Evolutionary conservation across 352 stramenopile species (phyloP).

Genomic region (Blastocystis hominis): DNA sequence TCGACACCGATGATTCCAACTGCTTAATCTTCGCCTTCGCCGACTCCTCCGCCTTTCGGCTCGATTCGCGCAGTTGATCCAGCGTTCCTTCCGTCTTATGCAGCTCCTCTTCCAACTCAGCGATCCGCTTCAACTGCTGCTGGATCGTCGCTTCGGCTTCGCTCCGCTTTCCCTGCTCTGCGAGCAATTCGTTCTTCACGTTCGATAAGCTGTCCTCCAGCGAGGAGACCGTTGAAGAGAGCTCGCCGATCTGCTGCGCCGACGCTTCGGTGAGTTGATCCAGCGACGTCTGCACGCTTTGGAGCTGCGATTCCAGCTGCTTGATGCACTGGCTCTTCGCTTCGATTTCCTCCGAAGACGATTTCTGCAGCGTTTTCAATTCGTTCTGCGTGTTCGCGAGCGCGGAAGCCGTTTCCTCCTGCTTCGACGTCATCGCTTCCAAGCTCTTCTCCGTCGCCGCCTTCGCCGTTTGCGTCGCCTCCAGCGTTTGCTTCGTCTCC

Average conservation of each 20-base stretch:
- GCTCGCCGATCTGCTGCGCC: not conserved
- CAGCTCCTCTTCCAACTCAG: not conserved
- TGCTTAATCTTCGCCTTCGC: not conserved
- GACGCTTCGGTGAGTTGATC: constrained; percentile 17
- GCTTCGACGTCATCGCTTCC: not conserved
- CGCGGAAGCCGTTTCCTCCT: not conserved
- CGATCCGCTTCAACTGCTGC: not conserved
- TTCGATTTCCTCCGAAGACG: not conserved
- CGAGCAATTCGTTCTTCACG: not conserved
- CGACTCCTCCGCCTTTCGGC: not conserved
- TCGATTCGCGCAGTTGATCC: not conserved
- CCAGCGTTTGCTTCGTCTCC: not conserved
- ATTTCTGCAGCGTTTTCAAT: not conserved
- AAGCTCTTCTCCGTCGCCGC: not conserved
- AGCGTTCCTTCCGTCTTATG: not conserved
- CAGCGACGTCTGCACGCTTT: not conserved
- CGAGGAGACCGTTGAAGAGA: not conserved
- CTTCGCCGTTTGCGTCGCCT: not conserved
- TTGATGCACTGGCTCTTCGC: not conserved
- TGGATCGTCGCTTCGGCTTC: not conserved
- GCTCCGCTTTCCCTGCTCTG: not conserved
- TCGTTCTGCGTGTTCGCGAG: not conserved
- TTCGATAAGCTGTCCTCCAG: not conserved
- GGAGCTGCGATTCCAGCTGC: not conserved
- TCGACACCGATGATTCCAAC: not conserved